Evolutionary conservation across 768 basidiomycete species (phyloP).

Genomic region (Amanita jacksonii): DNA sequence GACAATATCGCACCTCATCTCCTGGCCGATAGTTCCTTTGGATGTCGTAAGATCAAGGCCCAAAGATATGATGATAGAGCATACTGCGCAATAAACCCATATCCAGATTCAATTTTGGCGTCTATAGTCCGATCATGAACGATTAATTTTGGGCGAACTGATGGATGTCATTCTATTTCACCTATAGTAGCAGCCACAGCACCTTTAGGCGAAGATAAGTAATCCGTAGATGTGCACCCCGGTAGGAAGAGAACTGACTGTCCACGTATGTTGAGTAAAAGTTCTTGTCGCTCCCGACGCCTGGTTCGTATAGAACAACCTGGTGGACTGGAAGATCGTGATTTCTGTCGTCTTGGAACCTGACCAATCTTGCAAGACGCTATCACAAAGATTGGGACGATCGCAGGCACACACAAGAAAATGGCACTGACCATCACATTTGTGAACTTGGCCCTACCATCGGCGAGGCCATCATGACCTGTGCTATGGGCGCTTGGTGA

Average conservation of each 20-base stretch:
- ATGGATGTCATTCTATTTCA: slow-evolving; percentile 15
- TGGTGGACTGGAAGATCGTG: slow-evolving; percentile 40
- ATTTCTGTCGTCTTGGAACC: slow-evolving; percentile 37
- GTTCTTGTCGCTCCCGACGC: slow-evolving; percentile 48
- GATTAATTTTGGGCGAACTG: slow-evolving; percentile 4
- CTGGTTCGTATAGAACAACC: slow-evolving; percentile 56
- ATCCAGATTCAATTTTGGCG: slow-evolving; percentile 70
- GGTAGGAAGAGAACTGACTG: slow-evolving; percentile 20
- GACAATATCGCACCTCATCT: slow-evolving; percentile 49
- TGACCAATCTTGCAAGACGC: slow-evolving; percentile 46
- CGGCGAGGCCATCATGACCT: slow-evolving; percentile 58
- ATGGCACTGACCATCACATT: slow-evolving; percentile 39
- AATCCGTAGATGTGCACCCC: background rate
- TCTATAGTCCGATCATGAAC: slow-evolving; percentile 22
- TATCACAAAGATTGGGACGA: slow-evolving; percentile 15
- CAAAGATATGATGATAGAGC: slow-evolving; percentile 15
- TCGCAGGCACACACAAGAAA: no score
- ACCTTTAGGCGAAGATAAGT: slow-evolving; percentile 27
- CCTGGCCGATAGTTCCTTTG: slow-evolving; percentile 59
- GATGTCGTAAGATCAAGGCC: background rate
- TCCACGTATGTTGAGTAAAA: slow-evolving; percentile 52
- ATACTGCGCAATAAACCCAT: slow-evolving; percentile 74
- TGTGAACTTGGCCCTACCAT: slow-evolving; percentile 38
- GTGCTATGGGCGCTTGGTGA: slow-evolving; percentile 32
- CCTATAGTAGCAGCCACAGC: slow-evolving; percentile 57